A percentile compares a stretch with the other conserved stretches of the same genome.
phyloP scores from a whole-genome alignment of 2,329 filamentous ascomycete genomes.

The Aureobasidium mangrovei region DNA sequence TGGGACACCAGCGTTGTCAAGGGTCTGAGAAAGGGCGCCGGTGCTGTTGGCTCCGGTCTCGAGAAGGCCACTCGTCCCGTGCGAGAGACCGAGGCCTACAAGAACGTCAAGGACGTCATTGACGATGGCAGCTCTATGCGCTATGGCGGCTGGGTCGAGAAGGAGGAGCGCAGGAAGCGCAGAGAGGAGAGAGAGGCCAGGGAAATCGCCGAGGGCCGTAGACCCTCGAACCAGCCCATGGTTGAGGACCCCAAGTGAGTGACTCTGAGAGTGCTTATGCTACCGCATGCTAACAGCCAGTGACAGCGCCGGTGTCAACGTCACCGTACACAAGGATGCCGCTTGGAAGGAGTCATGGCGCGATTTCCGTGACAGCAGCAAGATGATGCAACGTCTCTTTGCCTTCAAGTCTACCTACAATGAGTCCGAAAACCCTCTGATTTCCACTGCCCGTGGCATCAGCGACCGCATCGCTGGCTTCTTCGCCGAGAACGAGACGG shows the following conservation, averaged over 20 bases:
- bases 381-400: conserved; percentile 80
- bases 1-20: conserved; percentile 95
- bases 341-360: conserved; percentile 98
- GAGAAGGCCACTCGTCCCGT: conserved; percentile 95
- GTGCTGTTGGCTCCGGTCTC: conserved; percentile 73
- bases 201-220: conserved; percentile 37
- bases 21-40: conserved; percentile 77
- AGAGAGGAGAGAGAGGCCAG: conserved; percentile 64
- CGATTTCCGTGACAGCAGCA: conserved; percentile 85
- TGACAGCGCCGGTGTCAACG: conserved; percentile 76
- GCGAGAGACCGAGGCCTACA: conserved; percentile 87
- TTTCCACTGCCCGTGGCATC: conserved; percentile 86
- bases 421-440: conserved; percentile 93
- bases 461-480: conserved; percentile 89
- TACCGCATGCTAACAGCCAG: conserved; percentile 25
- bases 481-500: conserved; percentile 97
- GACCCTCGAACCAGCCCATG: conserved; percentile 48
- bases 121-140: conserved; percentile 93
- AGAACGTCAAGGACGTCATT: conserved; percentile 86
- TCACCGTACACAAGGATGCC: conserved; percentile 93
- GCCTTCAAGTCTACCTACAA: conserved; percentile 79
- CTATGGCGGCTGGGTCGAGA: conserved; percentile 95
- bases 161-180: conserved; percentile 78
- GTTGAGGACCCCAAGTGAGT: conserved; percentile 84
- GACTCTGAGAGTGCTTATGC: neutral